Evolutionary conservation across 2,329 filamentous ascomycete species (phyloP), one percentile per base, ranked within the genome.

Genomic region (Pseudohalonectria lignicola): DNA sequence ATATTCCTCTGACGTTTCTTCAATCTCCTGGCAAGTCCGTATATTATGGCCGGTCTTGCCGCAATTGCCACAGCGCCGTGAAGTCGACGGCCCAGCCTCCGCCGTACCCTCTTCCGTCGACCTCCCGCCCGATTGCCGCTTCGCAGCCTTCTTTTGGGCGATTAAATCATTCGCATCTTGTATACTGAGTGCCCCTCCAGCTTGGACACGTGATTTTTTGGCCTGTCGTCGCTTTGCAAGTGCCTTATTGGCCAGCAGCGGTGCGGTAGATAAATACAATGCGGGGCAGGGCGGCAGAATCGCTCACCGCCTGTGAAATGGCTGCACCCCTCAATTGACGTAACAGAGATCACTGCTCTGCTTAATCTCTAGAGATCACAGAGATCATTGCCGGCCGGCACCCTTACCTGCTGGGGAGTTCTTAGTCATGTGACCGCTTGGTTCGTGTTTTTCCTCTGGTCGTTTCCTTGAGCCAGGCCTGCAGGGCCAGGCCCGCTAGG

Each of bases 31-130:
- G 32, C 26, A 41, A 29, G 31, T 38, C 9, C 30, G 39, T 25
- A 18, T 26, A 35, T 41, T 41, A 38, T 41, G 19, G 31, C 39
- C 31, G 28, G 39, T 29, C 25, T 41, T 41, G 19, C 36, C 25
- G 29, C 25, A 41, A 13, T 33, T 20, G 17, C 31, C 31, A 33
- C 16, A 33, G 31, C 16, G 31, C 15, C 17, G 9, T 19, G n/a
- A 33, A 7, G 5, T 33, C 29, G 29, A 7, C 29, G n/a, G n/a
- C 17, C n/a, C 13, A 7, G 13, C 29, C 13, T 31, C 29, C 29
- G 13, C 29, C n/a, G n/a, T 31, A n/a, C 17, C 29, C 7, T 13
- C 29, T 31, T 31, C n/a, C 5, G n/a, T 16, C 6, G n/a, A 12
- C 25, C 8, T n/a, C 17, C n/a, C 17, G 7, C 13, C 13, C n/a